These are phyloP conservation scores for Globisporangium emineosum DNA, from an alignment of 352 stramenopile species.

Conservation along the genomic window DNA sequence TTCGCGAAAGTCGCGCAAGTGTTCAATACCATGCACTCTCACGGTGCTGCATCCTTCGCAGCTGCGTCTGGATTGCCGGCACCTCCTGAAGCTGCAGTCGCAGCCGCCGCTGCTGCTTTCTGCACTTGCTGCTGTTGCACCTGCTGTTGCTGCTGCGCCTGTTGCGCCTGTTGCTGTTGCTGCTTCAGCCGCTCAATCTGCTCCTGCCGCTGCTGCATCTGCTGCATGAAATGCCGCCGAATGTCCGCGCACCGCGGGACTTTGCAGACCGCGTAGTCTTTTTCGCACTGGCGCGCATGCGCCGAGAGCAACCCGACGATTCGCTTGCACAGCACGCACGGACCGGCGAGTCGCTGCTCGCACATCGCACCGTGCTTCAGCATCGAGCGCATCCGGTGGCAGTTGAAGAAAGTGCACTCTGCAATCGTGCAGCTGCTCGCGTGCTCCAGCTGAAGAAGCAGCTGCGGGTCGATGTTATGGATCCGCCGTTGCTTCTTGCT, in stretches of 20 bases:
- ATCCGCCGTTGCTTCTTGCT: constrained; percentile 89
- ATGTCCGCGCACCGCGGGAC: constrained; percentile 86
- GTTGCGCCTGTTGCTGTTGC: constrained; percentile 29
- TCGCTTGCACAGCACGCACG: constrained; percentile 83
- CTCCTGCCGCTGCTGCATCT: constrained; percentile 74
- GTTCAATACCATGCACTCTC: background rate
- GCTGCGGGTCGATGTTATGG: constrained; percentile 86
- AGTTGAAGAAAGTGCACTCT: constrained; percentile 85
- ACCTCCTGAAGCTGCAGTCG: background rate
- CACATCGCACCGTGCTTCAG: constrained; percentile 87
- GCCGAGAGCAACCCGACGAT: constrained; percentile 83
- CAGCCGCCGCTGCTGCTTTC: constrained; percentile 1
- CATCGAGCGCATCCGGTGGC: constrained; percentile 85
- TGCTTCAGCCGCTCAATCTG: constrained; percentile 47
- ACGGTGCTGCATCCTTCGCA: background rate
- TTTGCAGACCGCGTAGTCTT: constrained; percentile 71
- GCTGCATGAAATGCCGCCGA: constrained; percentile 76
- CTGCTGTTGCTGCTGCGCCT: constrained; percentile 18
- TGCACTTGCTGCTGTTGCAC: constrained; percentile 7
- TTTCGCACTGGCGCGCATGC: constrained; percentile 79
- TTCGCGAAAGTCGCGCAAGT: background rate
- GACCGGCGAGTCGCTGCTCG: constrained; percentile 73
- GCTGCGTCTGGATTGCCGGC: background rate
- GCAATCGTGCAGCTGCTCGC: constrained; percentile 65
- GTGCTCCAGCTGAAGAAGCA: constrained; percentile 83